Evolutionary conservation across 257 asterid species (phyloP).

Genomic region (Thymus quinquecostatus): DNA sequence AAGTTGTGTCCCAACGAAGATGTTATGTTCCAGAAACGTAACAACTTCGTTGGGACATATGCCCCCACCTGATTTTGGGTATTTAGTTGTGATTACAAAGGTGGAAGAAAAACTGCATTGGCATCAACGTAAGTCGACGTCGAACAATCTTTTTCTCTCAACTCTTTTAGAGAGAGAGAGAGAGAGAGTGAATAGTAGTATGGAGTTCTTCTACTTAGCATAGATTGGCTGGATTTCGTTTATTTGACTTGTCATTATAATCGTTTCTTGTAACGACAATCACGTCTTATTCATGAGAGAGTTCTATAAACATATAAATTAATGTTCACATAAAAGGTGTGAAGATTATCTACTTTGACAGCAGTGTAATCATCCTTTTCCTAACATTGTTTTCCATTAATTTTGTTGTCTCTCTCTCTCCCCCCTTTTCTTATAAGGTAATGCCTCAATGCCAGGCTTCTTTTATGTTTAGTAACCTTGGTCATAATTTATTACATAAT

Average conservation of each 20-base stretch:
- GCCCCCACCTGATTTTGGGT: neutral
- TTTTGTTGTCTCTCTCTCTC: too few species aligned
- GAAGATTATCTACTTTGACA: neutral
- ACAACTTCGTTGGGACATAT: too few species aligned
- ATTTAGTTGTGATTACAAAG: slow-evolving; percentile 25
- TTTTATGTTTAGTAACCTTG: neutral
- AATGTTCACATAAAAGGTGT: neutral
- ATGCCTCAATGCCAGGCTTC: neutral
- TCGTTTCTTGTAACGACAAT: slow-evolving; percentile 22
- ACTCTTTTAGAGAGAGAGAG: slow-evolving; percentile 7
- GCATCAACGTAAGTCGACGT: slow-evolving; percentile 42
- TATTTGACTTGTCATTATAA: slow-evolving; percentile 8
- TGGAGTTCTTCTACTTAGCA: slow-evolving; percentile 1
- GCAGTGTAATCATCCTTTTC: neutral
- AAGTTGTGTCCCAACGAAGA: too few species aligned
- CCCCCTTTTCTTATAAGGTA: neutral
- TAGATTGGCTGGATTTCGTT: slow-evolving; percentile 28
- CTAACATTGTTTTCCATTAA: too few species aligned
- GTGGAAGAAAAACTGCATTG: slow-evolving; percentile 35
- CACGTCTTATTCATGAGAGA: slow-evolving; percentile 15
- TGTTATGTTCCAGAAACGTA: too few species aligned
- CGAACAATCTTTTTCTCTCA: slow-evolving; percentile 33
- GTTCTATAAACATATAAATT: neutral
- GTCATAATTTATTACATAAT: too few species aligned
- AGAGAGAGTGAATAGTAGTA: neutral